These are phyloP conservation scores for Volutella citrinella DNA, from an alignment of 2,329 filamentous ascomycete genomes.

Conservation along the genomic window DNA sequence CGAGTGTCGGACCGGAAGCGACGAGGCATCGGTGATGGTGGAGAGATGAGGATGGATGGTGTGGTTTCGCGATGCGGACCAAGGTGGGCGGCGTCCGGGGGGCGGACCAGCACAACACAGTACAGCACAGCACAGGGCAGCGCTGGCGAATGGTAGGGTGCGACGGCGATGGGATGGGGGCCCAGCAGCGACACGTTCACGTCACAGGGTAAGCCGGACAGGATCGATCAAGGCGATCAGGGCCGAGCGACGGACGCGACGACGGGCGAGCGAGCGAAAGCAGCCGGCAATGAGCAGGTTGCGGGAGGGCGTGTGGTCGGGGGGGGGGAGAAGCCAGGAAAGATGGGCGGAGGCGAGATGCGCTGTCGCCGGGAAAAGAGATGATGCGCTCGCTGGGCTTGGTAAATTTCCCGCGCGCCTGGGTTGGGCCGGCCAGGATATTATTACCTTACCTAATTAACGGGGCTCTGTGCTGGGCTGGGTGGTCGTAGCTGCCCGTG, in stretches of 20 bases:
- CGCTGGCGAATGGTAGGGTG: no score
- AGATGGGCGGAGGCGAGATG: slow-evolving; percentile 10
- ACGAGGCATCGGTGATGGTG: slow-evolving; percentile 26
- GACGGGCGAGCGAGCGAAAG: slow-evolving; percentile 22
- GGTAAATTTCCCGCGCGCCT: slow-evolving; percentile 23
- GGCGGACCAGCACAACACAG: no score
- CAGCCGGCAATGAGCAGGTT: no score
- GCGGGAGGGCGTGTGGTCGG: slow-evolving; percentile 16
- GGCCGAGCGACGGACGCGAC: no score
- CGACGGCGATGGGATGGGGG: no score
- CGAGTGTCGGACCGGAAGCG: slow-evolving; percentile 16
- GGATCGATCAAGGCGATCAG: no score
- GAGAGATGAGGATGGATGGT: slow-evolving; percentile 17
- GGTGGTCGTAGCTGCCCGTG: no score
- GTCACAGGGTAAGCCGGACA: no score
- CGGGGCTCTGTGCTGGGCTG: slow-evolving; percentile 14
- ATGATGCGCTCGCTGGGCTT: slow-evolving; percentile 11
- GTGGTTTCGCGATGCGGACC: slow-evolving; percentile 27
- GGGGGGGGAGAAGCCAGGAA: slow-evolving; percentile 8
- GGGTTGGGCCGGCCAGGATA: no score
- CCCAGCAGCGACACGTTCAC: no score
- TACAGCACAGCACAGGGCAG: no score
- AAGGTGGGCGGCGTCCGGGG: slow-evolving; percentile 16
- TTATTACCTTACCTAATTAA: no score
- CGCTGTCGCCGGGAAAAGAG: slow-evolving; percentile 15